Conservation (phyloP, 371 early-diverging fungal species). For the Mucor indicus region DNA sequence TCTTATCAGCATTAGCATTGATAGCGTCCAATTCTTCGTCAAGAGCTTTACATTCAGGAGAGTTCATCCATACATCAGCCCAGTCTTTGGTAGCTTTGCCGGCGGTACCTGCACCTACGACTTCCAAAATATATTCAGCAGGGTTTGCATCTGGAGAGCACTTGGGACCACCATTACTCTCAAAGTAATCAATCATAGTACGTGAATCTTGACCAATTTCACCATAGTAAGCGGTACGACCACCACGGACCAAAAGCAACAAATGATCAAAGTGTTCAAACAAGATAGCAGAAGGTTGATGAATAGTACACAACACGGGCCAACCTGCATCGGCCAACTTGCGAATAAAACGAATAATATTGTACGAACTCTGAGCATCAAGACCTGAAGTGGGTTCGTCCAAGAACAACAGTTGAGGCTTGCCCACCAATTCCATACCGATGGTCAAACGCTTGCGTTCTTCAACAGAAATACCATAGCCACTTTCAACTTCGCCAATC, state of each 20-base stretch:
- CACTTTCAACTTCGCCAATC: conserved; percentile 39
- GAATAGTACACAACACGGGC: conserved; percentile 63
- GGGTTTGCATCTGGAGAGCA: conserved; percentile 52
- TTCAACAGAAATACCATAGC: conserved; percentile 51
- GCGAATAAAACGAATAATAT: conserved; percentile 60
- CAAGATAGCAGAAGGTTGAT: conserved; percentile 71
- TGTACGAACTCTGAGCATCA: conserved; percentile 60
- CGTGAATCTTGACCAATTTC: conserved; percentile 50
- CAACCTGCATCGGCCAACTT: conserved; percentile 57
- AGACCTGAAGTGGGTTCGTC: conserved; percentile 81
- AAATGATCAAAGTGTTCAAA: conserved; percentile 65
- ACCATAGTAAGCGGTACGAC: conserved; percentile 55
- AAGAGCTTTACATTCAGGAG: conserved; percentile 19
- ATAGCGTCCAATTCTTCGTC: conserved; percentile 19
- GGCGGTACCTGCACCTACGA: conserved; percentile 45
- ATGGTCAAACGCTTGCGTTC: conserved; percentile 65
- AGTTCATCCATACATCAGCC: conserved; percentile 48
- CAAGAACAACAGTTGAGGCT: conserved; percentile 69
- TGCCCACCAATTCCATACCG: conserved; percentile 65
- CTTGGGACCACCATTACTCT: conserved; percentile 44
- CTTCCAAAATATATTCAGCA: conserved; percentile 34
- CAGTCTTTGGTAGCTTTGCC: conserved; percentile 44
- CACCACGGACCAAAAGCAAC: conserved; percentile 68
- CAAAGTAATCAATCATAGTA: conserved; percentile 55
- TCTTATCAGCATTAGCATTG: background rate